Percentiles rank a stretch among this genome's conserved stretches.
phyloP scores from a whole-genome alignment of 2,329 filamentous ascomycete species.

The Fusarium xyrophilum region DNA sequence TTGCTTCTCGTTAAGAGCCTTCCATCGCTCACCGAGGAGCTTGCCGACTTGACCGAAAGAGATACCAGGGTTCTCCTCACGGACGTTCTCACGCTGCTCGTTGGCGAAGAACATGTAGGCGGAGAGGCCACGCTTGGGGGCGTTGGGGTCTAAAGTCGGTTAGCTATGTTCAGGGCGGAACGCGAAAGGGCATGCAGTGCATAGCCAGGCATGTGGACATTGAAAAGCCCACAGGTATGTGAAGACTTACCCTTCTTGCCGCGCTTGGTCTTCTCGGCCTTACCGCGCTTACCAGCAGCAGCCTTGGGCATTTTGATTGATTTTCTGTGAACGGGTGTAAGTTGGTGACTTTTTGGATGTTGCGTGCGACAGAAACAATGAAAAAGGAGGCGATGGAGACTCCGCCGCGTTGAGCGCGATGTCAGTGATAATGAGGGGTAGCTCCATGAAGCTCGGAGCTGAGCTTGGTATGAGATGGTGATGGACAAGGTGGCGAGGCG shows the following conservation, averaged over 20 bases:
- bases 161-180: neutral
- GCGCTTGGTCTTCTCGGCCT: constrained; percentile 61
- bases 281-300: constrained; percentile 59
- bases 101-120: constrained; percentile 99
- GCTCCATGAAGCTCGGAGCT: constrained; percentile 30
- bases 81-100: constrained; percentile 97
- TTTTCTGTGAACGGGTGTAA: constrained; percentile 43
- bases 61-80: constrained; percentile 97
- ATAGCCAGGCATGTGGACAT: neutral
- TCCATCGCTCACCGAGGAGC: constrained; percentile 98
- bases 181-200: neutral
- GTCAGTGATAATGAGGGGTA: constrained; percentile 37
- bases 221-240: neutral
- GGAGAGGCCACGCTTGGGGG: constrained; percentile 98
- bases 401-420: neutral
- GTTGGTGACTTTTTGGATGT: neutral
- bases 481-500: constrained; percentile 36
- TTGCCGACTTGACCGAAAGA: constrained; percentile 99
- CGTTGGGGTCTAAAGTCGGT: constrained; percentile 79
- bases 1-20: constrained; percentile 92
- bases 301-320: constrained; percentile 65
- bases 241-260: constrained; percentile 65
- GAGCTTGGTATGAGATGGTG: constrained; percentile 16
- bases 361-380: neutral
- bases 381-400: neutral